Evolutionary conservation across 495 filamentous ascomycete genomes (phyloP).

Genomic region (Podospora anserina): DNA sequence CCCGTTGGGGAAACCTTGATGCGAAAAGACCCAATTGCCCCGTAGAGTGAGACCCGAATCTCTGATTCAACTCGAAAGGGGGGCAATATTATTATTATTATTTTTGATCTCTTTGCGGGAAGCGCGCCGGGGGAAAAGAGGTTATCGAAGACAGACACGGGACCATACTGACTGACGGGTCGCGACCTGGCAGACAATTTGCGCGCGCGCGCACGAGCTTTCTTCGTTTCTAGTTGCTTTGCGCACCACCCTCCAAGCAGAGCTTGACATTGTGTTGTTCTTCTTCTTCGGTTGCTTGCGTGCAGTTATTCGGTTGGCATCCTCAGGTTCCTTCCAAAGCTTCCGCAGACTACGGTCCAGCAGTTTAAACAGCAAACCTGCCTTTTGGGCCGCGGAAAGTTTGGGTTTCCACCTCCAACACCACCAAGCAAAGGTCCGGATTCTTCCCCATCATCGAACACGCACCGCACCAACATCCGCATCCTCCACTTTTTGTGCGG

Average conservation of each 20-base stretch:
- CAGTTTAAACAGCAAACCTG: background rate
- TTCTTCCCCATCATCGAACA: background rate
- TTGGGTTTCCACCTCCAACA: background rate
- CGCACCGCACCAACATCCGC: background rate
- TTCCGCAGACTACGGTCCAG: background rate
- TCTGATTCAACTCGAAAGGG: background rate
- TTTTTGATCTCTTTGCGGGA: background rate
- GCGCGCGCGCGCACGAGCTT: constrained; percentile 4
- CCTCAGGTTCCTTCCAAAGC: background rate
- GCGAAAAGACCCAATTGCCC: constrained; percentile 25
- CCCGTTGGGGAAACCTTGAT: background rate
- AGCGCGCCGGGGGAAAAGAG: background rate
- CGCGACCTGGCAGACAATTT: constrained; percentile 8
- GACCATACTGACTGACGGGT: constrained; percentile 3
- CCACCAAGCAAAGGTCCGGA: background rate
- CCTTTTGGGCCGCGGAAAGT: background rate
- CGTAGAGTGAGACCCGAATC: constrained; percentile 17
- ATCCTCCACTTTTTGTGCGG: background rate
- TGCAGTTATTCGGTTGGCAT: background rate
- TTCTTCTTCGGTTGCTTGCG: background rate
- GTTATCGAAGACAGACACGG: constrained; percentile 3
- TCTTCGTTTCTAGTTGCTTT: background rate
- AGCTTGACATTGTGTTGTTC: constrained; percentile 1
- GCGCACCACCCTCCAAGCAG: background rate
- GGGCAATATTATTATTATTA: background rate